Conservation (phyloP, 2,329 filamentous ascomycete genomes). For the Neonectria neomacrospora region DNA sequence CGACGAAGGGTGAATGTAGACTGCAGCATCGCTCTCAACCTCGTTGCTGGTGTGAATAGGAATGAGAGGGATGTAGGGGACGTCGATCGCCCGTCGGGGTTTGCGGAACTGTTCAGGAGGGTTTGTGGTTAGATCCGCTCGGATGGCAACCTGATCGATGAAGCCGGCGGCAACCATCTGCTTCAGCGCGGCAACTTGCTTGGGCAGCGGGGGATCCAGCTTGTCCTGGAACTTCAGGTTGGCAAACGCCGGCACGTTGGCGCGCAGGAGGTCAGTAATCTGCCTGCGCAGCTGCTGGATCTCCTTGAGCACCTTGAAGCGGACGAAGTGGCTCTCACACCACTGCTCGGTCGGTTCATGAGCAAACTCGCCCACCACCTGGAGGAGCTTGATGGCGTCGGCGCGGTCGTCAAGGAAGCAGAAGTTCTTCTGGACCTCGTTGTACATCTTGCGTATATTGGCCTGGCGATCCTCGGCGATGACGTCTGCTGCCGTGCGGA, state of each 20-base stretch:
- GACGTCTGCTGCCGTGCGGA: constrained; percentile 74
- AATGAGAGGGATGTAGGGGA: constrained; percentile 89
- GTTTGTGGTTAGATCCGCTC: constrained; percentile 83
- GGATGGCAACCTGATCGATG: constrained; percentile 92
- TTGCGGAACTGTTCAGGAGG: constrained; percentile 75
- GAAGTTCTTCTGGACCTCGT: constrained; percentile 81
- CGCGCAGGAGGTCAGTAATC: constrained; percentile 81
- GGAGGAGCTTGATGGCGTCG: constrained; percentile 90
- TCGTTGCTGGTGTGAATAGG: constrained; percentile 63
- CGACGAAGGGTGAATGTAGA: constrained; percentile 90
- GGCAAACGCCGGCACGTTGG: constrained; percentile 75
- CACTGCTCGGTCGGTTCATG: constrained; percentile 78
- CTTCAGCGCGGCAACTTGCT: constrained; percentile 82
- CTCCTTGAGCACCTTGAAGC: constrained; percentile 88
- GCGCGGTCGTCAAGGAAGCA: constrained; percentile 83
- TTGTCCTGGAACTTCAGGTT: constrained; percentile 66
- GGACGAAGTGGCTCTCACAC: constrained; percentile 86
- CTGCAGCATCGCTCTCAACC: constrained; percentile 69
- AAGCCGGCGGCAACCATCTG: constrained; percentile 94
- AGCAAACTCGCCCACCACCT: constrained; percentile 87
- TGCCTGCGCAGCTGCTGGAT: constrained; percentile 84
- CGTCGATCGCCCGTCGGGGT: constrained; percentile 87
- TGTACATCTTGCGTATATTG: constrained; percentile 69
- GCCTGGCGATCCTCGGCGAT: constrained; percentile 77
- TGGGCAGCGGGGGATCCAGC: constrained; percentile 69